phyloP scores from a whole-genome alignment of 1,284 basidiomycete genomes.

The Puccinia hordei region DNA sequence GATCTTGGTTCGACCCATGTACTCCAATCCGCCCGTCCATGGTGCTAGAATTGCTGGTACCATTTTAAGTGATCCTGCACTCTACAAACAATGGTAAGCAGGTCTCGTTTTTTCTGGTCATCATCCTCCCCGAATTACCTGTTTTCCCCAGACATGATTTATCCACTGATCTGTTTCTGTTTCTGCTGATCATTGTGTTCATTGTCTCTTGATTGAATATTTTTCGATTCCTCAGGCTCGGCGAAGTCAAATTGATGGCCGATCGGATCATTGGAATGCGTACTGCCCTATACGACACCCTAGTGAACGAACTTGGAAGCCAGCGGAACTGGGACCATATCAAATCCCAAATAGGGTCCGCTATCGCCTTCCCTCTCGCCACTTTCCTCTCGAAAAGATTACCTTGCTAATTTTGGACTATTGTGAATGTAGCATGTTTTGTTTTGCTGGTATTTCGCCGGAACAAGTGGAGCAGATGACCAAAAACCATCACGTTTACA shows the following conservation, averaged over 20 bases:
- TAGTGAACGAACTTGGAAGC: constrained; percentile 58
- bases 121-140: too few relatives aligned
- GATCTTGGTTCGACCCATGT: constrained; percentile 94
- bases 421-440: constrained; percentile 36
- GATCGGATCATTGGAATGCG: constrained; percentile 60
- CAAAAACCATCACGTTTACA: constrained; percentile 60
- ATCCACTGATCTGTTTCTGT: constrained; percentile 9
- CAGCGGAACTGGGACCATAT: constrained; percentile 61
- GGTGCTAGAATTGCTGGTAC: constrained; percentile 62
- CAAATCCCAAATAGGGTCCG: constrained; percentile 59
- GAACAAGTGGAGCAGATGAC: constrained; percentile 59
- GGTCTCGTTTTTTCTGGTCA: not conserved
- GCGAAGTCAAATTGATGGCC: constrained; percentile 60
- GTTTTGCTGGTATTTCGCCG: constrained; percentile 55
- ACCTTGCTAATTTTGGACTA: not conserved
- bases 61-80: constrained; percentile 60
- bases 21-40: constrained; percentile 96
- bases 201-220: too few relatives aligned
- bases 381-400: constrained; percentile 62
- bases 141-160: not conserved
- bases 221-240: constrained; percentile 53
- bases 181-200: constrained; percentile 64
- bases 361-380: constrained; percentile 55
- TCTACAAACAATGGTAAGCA: constrained; percentile 61
- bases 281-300: constrained; percentile 57